Percentiles rank a stretch among this genome's conserved stretches.
Conservation (phyloP, 805 yeast genomes). For the Cyberlindnera mrakii region DNA sequence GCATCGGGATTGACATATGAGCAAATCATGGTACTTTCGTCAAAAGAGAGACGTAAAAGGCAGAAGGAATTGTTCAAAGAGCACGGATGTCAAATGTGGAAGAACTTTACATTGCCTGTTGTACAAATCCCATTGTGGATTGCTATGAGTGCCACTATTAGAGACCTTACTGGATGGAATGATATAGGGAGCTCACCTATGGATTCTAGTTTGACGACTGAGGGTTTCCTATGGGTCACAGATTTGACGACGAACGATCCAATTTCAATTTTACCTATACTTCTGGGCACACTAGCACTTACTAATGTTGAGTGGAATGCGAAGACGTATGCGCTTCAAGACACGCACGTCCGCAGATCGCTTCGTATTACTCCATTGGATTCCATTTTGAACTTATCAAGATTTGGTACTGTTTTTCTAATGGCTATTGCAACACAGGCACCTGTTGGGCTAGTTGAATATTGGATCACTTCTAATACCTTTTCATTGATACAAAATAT, state of each 20-base stretch:
- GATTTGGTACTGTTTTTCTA: constrained; percentile 71
- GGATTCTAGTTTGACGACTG: constrained; percentile 43
- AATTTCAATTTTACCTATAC: constrained; percentile 57
- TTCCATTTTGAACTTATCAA: constrained; percentile 60
- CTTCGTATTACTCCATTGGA: constrained; percentile 54
- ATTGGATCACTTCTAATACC: constrained; percentile 84
- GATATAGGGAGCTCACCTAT: constrained; percentile 34
- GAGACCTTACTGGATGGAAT: constrained; percentile 61
- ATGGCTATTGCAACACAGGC: constrained; percentile 85
- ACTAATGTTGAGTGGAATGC: constrained; percentile 81
- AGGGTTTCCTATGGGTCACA: constrained; percentile 56
- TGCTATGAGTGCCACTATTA: constrained; percentile 64
- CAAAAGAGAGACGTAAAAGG: constrained; percentile 72
- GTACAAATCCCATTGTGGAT: constrained; percentile 89
- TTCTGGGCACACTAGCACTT: constrained; percentile 64
- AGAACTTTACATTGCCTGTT: constrained; percentile 65
- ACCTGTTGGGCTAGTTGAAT: constrained; percentile 74
- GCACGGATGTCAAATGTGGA: constrained; percentile 73
- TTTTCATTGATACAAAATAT: constrained; percentile 75
- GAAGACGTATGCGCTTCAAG: constrained; percentile 44
- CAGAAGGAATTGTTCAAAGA: constrained; percentile 66
- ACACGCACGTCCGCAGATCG: constrained; percentile 33
- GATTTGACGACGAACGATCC: constrained; percentile 61
- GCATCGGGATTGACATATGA: constrained; percentile 54
- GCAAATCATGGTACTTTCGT: constrained; percentile 66